Evolutionary conservation across 2,329 filamentous ascomycete species (phyloP).

Genomic region (Aureobasidium sp.): DNA sequence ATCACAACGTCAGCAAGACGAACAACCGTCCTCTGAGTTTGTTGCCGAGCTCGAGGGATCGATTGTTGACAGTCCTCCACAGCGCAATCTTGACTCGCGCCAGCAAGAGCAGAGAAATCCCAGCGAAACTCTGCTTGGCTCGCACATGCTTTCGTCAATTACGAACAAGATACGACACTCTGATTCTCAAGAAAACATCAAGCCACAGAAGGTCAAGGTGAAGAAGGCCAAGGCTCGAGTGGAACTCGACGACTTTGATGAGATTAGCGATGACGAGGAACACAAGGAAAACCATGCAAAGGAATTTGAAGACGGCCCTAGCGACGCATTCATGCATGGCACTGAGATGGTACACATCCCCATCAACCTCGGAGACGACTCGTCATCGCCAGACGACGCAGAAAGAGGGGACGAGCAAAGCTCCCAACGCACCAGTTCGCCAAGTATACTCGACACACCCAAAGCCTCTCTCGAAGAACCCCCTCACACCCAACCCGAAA

Average conservation of each 20-base stretch:
- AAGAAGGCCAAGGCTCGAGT: conserved; percentile 56
- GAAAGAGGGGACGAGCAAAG: conserved; percentile 21
- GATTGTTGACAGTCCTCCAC: conserved; percentile 33
- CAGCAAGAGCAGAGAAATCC: neutral
- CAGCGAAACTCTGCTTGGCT: conserved; percentile 7
- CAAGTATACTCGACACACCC: conserved; percentile 27
- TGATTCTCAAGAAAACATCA: conserved; percentile 31
- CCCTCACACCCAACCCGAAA: conserved; percentile 13
- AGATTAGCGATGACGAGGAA: conserved; percentile 39
- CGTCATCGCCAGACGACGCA: conserved; percentile 3
- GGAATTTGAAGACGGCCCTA: conserved; percentile 21
- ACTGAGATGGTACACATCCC: conserved; percentile 33
- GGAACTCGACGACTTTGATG: conserved; percentile 65
- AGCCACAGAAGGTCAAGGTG: conserved; percentile 51
- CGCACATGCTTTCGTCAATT: conserved; percentile 26
- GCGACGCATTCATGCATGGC: conserved; percentile 30
- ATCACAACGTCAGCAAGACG: neutral
- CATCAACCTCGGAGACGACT: conserved; percentile 12
- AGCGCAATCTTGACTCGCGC: conserved; percentile 24
- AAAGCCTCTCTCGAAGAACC: conserved; percentile 17
- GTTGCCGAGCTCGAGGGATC: conserved; percentile 34
- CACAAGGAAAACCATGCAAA: conserved; percentile 27
- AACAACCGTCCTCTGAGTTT: conserved; percentile 19
- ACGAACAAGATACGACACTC: conserved; percentile 39
- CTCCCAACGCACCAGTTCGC: conserved; percentile 24